phyloP scores from a whole-genome alignment of 2,329 filamentous ascomycete genomes.

The Neocatenulostroma microsporum region DNA sequence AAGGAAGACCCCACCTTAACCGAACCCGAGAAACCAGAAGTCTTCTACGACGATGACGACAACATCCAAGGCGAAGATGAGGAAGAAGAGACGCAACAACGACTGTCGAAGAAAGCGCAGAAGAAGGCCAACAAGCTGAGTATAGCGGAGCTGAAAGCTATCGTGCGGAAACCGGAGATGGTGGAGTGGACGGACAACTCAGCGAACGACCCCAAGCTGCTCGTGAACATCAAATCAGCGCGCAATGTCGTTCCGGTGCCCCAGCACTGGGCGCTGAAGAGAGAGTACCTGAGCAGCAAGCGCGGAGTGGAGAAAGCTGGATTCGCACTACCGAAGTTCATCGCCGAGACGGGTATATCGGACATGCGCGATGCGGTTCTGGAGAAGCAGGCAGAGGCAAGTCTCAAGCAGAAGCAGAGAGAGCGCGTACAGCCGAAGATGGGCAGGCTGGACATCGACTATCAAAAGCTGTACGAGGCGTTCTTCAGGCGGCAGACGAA shows the following conservation, averaged over 20 bases:
- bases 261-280: slow-evolving; percentile 87
- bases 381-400: slow-evolving; percentile 89
- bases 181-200: slow-evolving; percentile 98
- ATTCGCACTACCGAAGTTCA: slow-evolving; percentile 90
- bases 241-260: slow-evolving; percentile 95
- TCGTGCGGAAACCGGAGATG: slow-evolving; percentile 83
- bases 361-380: slow-evolving; percentile 97
- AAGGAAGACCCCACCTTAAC: slow-evolving; percentile 44
- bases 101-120: slow-evolving; percentile 87
- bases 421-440: slow-evolving; percentile 93
- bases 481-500: slow-evolving; percentile 99
- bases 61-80: slow-evolving; percentile 82
- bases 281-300: slow-evolving; percentile 95
- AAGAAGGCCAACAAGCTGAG: slow-evolving; percentile 89
- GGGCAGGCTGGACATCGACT: slow-evolving; percentile 96
- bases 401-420: slow-evolving; percentile 88
- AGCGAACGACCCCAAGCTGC: slow-evolving; percentile 75
- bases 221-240: slow-evolving; percentile 91
- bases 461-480: slow-evolving; percentile 94
- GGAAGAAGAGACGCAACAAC: slow-evolving; percentile 52
- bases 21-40: slow-evolving; percentile 67
- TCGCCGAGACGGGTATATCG: slow-evolving; percentile 91
- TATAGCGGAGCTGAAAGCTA: slow-evolving; percentile 87
- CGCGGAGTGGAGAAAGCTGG: slow-evolving; percentile 92
- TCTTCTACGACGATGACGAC: slow-evolving; percentile 77